Conservation (phyloP, 1,284 basidiomycete species). For the Sparassis latifolia region DNA sequence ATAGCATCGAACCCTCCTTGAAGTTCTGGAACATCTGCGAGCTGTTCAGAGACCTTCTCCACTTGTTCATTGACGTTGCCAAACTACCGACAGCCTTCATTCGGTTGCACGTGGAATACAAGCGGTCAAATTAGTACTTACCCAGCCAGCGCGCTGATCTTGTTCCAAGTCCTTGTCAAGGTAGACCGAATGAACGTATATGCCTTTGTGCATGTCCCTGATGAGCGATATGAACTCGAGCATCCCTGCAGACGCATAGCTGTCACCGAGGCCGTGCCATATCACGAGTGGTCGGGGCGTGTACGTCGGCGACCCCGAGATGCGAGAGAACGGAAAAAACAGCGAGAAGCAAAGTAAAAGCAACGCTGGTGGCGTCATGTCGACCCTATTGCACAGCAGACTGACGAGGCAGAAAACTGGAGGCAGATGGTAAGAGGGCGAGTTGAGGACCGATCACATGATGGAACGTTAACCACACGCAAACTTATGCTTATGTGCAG, state of each 20-base stretch:
- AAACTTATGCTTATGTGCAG: too few relatives aligned
- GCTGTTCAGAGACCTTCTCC: conserved; percentile 57
- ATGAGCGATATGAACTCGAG: conserved; percentile 62
- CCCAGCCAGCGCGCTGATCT: conserved; percentile 78
- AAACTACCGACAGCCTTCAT: conserved; percentile 42
- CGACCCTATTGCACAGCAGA: too few relatives aligned
- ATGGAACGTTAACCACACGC: too few relatives aligned
- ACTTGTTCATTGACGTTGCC: conserved; percentile 78
- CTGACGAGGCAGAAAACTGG: too few relatives aligned
- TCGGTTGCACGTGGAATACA: background rate
- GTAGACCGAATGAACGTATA: conserved; percentile 82
- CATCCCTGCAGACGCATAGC: conserved; percentile 62
- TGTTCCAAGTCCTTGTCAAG: conserved; percentile 60
- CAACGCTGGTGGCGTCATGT: too few relatives aligned
- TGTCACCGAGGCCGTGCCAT: conserved; percentile 91
- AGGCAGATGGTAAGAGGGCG: too few relatives aligned
- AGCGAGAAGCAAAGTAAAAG: conserved; percentile 17
- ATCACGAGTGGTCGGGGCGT: conserved; percentile 70
- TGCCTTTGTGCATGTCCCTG: conserved; percentile 70
- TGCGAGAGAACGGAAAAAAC: background rate
- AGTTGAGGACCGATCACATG: too few relatives aligned
- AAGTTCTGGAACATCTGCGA: conserved; percentile 67
- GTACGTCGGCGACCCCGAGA: background rate
- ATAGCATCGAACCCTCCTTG: conserved; percentile 81
- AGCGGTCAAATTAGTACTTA: conserved; percentile 34